Evolutionary conservation across 345 rosid species (phyloP).

Genomic region (Bruguiera parviflora): DNA sequence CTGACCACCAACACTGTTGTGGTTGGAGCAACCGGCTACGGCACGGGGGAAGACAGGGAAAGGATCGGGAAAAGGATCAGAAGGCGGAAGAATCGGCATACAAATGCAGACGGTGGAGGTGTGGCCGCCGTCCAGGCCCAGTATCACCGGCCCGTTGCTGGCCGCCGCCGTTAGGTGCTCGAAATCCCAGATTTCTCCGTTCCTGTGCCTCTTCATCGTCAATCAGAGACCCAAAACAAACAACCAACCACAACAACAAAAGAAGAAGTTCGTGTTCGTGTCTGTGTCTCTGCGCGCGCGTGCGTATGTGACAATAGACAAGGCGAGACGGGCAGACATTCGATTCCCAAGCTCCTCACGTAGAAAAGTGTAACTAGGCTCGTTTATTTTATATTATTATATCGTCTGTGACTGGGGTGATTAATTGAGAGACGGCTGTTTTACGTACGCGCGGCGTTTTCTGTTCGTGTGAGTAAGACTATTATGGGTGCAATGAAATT

Average conservation of each 20-base stretch:
- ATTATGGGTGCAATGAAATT: not conserved
- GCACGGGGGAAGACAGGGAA: constrained; percentile 63
- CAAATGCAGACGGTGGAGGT: constrained; percentile 81
- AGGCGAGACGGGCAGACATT: not conserved
- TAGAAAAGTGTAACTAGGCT: not conserved
- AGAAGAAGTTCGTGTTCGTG: not conserved
- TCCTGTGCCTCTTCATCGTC: constrained; percentile 54
- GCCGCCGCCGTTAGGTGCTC: constrained; percentile 34
- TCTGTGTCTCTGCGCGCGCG: not conserved
- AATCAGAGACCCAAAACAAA: not conserved
- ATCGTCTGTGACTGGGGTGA: not conserved
- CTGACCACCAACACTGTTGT: constrained; percentile 67
- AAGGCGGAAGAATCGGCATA: constrained; percentile 37
- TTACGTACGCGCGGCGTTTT: too few relatives aligned
- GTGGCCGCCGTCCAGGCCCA: constrained; percentile 69
- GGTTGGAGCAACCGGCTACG: constrained; percentile 67
- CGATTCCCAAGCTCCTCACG: not conserved
- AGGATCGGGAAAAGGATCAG: constrained; percentile 44
- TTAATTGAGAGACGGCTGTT: too few relatives aligned
- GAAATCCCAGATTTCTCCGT: constrained; percentile 66
- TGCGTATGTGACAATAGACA: not conserved
- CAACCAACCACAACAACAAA: too few relatives aligned
- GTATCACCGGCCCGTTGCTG: constrained; percentile 32
- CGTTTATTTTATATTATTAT: not conserved
- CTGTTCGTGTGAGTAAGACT: too few relatives aligned